phyloP scores from a whole-genome alignment of 1,284 basidiomycete species.

The Pascua guehoae region DNA sequence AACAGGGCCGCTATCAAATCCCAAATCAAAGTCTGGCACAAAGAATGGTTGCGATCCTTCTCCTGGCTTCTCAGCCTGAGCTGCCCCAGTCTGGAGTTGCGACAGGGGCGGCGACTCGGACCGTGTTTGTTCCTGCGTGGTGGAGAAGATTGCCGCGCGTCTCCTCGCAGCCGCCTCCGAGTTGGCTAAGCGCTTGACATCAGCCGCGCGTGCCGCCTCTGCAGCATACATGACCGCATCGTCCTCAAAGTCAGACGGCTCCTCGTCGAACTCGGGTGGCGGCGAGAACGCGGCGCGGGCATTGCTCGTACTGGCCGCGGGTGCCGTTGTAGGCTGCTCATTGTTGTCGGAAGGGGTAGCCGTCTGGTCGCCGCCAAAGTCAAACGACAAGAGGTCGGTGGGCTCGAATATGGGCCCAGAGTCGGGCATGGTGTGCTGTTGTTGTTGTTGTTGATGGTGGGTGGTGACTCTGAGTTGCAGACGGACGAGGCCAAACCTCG shows the following conservation, averaged over 20 bases:
- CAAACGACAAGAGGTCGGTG: constrained; percentile 6
- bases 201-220: too few relatives aligned
- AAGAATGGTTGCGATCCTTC: neutral
- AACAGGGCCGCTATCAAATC: neutral
- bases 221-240: too few relatives aligned
- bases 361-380: neutral
- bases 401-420: constrained; percentile 8
- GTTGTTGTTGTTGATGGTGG: neutral
- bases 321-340: constrained; percentile 23
- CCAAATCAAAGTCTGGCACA: neutral
- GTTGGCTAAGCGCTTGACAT: too few relatives aligned
- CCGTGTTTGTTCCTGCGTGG: too few relatives aligned
- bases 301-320: constrained; percentile 9
- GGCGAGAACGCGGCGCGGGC: neutral
- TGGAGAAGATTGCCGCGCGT: too few relatives aligned
- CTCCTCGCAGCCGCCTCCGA: too few relatives aligned
- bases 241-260: neutral
- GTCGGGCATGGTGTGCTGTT: constrained; percentile 3
- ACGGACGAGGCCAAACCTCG: neutral
- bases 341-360: neutral
- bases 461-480: neutral
- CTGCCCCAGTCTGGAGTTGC: too few relatives aligned
- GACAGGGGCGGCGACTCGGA: too few relatives aligned
- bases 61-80: too few relatives aligned
- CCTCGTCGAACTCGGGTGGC: neutral